A percentile compares a stretch with the other conserved stretches of the same genome.
phyloP scores from a whole-genome alignment of 257 asterid genomes.

The Capsicum chinense region DNA sequence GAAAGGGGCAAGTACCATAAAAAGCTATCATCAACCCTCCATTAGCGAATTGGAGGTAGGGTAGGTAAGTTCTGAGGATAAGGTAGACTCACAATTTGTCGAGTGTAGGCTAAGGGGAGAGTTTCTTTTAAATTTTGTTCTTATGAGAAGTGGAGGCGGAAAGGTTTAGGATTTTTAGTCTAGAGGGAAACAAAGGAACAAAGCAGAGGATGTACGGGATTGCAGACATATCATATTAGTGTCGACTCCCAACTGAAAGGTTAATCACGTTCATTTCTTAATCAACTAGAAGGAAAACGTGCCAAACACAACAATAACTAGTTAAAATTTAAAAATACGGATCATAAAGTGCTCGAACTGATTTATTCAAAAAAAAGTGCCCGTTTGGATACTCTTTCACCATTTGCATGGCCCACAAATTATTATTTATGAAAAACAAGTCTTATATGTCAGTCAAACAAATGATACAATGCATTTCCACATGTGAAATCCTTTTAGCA shows the following conservation, averaged over 20 bases:
- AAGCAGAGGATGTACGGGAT: background rate
- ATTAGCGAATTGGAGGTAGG: background rate
- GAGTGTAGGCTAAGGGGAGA: background rate
- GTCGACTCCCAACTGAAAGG: background rate
- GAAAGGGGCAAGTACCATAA: background rate
- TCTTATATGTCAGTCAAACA: background rate
- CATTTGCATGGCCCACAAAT: background rate
- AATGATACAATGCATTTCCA: background rate
- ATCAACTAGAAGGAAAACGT: background rate
- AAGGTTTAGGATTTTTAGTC: background rate
- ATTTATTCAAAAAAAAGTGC: too few relatives aligned
- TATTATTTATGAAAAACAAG: background rate
- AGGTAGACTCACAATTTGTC: background rate
- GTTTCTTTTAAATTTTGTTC: background rate
- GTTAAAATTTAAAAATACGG: background rate
- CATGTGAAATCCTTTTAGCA: conserved; percentile 6
- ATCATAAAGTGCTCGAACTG: background rate
- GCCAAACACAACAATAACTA: background rate
- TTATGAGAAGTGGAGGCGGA: background rate
- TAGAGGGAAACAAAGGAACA: background rate
- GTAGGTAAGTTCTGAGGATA: background rate
- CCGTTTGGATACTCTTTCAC: background rate
- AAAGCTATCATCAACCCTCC: background rate
- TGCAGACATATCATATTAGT: background rate
- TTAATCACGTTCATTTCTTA: background rate